These are phyloP conservation scores for Taphrina wiesneri DNA, from an alignment of 1,139 yeast genomes.

Conservation along the genomic window DNA sequence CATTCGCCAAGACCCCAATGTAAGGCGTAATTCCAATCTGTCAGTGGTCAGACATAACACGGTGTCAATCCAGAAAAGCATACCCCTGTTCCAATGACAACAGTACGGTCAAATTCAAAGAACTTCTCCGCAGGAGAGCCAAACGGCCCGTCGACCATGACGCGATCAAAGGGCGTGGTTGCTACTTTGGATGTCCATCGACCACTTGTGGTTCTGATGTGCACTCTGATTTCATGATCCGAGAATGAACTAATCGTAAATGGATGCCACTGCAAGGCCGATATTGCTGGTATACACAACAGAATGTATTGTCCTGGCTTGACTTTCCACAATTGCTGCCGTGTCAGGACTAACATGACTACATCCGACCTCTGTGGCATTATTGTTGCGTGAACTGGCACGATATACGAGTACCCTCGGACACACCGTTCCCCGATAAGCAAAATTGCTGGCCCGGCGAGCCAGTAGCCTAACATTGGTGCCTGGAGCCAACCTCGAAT, in stretches of 20 bases:
- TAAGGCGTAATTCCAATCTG: conserved; percentile 6
- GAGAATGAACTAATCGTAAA: conserved; percentile 13
- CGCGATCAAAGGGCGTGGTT: not conserved
- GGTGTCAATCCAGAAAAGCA: not conserved
- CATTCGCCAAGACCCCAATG: not conserved
- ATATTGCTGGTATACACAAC: conserved; percentile 9
- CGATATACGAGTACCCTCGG: not conserved
- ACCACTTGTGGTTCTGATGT: conserved; percentile 16
- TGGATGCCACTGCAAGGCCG: conserved; percentile 24
- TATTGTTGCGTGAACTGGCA: not conserved
- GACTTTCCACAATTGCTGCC: not conserved
- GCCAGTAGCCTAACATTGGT: conserved; percentile 28
- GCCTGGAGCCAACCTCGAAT: conserved; percentile 9
- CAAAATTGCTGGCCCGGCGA: conserved; percentile 10
- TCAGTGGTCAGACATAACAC: not conserved
- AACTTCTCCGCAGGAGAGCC: conserved; percentile 24
- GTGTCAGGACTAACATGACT: not conserved
- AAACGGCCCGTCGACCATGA: conserved; percentile 17
- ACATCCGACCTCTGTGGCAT: conserved; percentile 4
- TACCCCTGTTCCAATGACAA: conserved; percentile 17
- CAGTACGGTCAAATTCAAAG: conserved; percentile 14
- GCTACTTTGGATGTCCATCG: not conserved
- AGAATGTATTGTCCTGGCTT: conserved; percentile 18
- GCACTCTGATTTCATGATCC: not conserved
- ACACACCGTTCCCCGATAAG: not conserved